Conservation (phyloP, 495 filamentous ascomycete species). For the Aspergillus wentii region DNA sequence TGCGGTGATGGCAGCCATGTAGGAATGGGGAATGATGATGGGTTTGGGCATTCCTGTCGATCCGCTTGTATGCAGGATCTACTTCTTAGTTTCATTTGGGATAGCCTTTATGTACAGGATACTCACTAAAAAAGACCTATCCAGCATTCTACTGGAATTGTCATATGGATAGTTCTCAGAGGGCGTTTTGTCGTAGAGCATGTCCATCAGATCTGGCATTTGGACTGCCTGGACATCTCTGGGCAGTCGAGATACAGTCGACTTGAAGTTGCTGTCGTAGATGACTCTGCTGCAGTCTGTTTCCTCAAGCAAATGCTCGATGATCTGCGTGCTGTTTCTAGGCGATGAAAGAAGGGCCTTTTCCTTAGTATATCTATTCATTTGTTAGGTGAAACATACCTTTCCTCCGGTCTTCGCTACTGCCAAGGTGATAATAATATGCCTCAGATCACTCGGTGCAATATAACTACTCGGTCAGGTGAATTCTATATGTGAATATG, state of each 20-base stretch:
- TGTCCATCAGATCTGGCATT: conserved; percentile 3
- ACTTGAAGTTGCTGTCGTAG: background rate
- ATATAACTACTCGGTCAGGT: conserved; percentile 7
- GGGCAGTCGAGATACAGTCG: background rate
- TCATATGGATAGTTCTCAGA: conserved; percentile 3
- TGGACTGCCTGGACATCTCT: background rate
- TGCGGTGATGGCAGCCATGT: conserved; percentile 2
- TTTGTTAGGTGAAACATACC: conserved; percentile 6
- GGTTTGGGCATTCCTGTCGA: conserved; percentile 38
- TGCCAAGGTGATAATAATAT: conserved; percentile 5
- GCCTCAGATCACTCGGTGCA: conserved; percentile 17
- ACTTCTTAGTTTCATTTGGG: background rate
- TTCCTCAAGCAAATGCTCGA: conserved; percentile 6
- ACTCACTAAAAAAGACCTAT: background rate
- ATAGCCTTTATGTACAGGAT: background rate
- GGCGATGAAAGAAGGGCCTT: conserved; percentile 6
- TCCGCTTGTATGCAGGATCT: conserved; percentile 33
- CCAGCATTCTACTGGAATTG: conserved; percentile 1
- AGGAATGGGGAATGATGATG: conserved; percentile 10
- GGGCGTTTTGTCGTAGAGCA: background rate
- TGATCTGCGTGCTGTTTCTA: conserved; percentile 3
- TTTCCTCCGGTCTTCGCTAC: conserved; percentile 16
- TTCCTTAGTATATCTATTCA: background rate
- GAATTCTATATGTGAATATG: background rate
- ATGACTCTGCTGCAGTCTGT: background rate